Base-by-base conservation (phyloP, 73 alveolate species). In the Tetrahymena thermophila region DNA sequence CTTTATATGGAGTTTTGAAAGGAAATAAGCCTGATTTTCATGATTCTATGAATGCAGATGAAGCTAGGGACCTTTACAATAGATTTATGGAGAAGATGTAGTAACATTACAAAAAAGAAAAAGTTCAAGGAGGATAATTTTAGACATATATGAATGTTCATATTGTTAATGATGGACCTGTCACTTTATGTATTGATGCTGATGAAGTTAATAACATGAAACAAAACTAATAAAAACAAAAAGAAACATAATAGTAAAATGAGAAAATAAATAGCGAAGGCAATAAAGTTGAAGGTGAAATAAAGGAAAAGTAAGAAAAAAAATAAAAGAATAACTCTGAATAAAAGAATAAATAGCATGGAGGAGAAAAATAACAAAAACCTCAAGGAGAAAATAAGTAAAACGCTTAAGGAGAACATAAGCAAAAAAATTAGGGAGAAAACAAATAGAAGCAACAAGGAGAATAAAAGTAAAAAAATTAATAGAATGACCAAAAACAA, bases 11-110 rank as follows among this genome's bases (percentile, higher is more conserved):
- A 43, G 85, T 93, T 38, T 84, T 98, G 94, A 98, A 98, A 96
- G 99, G 99, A 56, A 98, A 98, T 94, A 98, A 98, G 85, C 99
- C 99, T 14, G 99, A 98, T 96, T 98, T 98, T 95, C 99, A 98
- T 96, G 95, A 94, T 93, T 99, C 99, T 16, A 98, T 98, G 99
- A 98, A 98, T 38, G 98, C 98, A 17, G 99, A 98, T 31, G 96
- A 98, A 95, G 99, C 99, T 10, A 96, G 94, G 94, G 96, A 71
- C 25, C 96, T 98, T 94, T 98, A 98, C 95, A 95, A 97, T 57
- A 96, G 96, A 94, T 96, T 98, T 43, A 96, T 99, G 34, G 98
- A 97, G 42, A 93, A 93, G 85, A 89, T 97, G 57, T 94, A 97
- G 94, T 96, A 96, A 94, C 95, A 94, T 96, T 98, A 99, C 96